Percentiles rank a stretch among this genome's conserved stretches.
These are phyloP conservation scores for Trichosporon sp. DNA, from an alignment of 1,284 basidiomycete species.

Conservation along the genomic window DNA sequence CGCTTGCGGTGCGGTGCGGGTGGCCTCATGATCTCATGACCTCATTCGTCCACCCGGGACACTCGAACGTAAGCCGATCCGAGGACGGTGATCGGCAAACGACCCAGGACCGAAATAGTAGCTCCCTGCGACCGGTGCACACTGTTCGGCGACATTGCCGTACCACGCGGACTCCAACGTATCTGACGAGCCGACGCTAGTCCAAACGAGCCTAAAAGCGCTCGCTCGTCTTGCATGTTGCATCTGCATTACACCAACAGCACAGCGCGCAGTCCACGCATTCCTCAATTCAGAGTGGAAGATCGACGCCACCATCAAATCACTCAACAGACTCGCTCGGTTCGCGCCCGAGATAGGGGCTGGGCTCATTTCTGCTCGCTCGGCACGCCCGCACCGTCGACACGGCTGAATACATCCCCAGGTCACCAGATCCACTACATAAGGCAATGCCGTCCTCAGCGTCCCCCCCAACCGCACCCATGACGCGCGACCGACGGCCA, in stretches of 20 bases:
- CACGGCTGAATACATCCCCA: background rate
- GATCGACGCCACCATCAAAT: background rate
- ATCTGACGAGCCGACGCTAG: background rate
- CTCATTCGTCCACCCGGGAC: background rate
- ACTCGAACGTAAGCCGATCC: background rate
- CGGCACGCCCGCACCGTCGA: background rate
- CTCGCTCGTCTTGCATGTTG: background rate
- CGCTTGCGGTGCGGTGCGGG: background rate
- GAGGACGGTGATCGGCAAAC: background rate
- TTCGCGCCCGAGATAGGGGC: background rate
- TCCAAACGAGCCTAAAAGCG: background rate
- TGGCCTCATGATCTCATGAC: background rate
- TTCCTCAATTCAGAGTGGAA: slow-evolving; percentile 13
- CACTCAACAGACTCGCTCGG: background rate
- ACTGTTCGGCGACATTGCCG: background rate
- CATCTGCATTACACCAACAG: background rate
- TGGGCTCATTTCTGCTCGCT: background rate
- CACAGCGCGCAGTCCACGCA: slow-evolving; percentile 9
- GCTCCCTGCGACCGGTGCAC: background rate
- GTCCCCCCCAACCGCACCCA: background rate
- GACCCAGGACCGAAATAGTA: background rate
- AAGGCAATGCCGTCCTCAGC: background rate
- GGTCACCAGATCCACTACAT: background rate
- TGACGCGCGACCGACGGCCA: slow-evolving; percentile 8
- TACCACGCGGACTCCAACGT: background rate